Base-by-base conservation (phyloP, 169 alveolate genomes). In the Perkinsus chesapeaki region DNA sequence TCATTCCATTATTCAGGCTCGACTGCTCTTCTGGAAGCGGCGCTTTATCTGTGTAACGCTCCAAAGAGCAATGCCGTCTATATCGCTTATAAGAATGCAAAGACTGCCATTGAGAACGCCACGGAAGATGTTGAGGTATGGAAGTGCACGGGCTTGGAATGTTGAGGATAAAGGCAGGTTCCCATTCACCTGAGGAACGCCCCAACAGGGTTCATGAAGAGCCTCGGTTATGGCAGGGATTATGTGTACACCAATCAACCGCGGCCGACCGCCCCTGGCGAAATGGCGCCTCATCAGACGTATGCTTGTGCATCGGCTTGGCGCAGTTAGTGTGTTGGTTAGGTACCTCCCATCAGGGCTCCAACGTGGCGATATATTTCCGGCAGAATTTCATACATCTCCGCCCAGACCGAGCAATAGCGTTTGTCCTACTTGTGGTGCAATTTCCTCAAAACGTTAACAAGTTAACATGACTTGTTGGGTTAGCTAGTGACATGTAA, bases 231-330 rank as follows among this genome's bases (percentile, higher is more conserved):
- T 37, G 94, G 73, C 0, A 16, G 39, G 27, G 92, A 72, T 3
- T 93, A 93, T 48, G 73, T 93, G 27, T 73, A 73, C 91, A 93
- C 94, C 39, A 93, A 93, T 60, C 93, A 93, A 91, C 93, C 94
- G 10, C 39, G 16, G 39, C 92, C 93, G 37, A 92, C 93, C 1
- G 34, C 9, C 36, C 91, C 93, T 1, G 48, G 47, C 16, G 36
- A 39, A 16, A 7, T 60, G 36, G 82, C 82, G 31, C 82, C 82
- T 34, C 37, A 60, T 3, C 82, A 60, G 82, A 5, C 82, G 82
- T 60, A 23, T 27, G 82, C 27, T 27, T 27, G 27, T 60, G 82
- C 82, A n/a, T 16, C 12, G 3, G 7, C 12, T 60, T 7, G 12
- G 12, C 82, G 3, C 82, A 20, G 12, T 60, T 7, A 16, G 27